A percentile compares a stretch with the other conserved stretches of the same genome.
Evolutionary conservation across 306 rosid genomes (phyloP).

Genomic region (Prunus mongolica): DNA sequence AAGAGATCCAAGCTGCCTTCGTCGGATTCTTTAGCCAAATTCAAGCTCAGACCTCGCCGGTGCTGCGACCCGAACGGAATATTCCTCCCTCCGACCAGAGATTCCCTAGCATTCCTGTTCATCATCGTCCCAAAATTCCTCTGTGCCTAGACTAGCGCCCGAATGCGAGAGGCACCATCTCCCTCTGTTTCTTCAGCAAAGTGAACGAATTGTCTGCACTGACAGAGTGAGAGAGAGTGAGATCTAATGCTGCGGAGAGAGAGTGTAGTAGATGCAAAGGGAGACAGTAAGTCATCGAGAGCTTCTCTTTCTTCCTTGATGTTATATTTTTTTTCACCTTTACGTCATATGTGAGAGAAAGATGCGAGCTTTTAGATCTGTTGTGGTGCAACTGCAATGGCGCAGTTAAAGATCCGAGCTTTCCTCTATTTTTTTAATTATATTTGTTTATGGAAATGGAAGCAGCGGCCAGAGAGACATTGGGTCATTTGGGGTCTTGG

Average conservation of each 20-base stretch:
- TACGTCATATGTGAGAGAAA: conserved; percentile 19
- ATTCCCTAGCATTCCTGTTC: conserved; percentile 58
- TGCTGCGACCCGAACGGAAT: conserved; percentile 45
- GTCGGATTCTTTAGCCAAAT: conserved; percentile 35
- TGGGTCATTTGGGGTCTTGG: background rate
- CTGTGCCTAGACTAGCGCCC: background rate
- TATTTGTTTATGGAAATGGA: conserved; percentile 2
- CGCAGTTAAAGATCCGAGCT: background rate
- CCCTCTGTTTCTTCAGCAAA: background rate
- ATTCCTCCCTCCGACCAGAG: conserved; percentile 45
- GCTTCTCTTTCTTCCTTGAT: background rate
- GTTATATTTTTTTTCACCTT: background rate
- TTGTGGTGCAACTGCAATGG: background rate
- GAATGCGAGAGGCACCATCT: background rate
- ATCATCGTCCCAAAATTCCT: conserved; percentile 14
- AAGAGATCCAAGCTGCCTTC: conserved; percentile 80
- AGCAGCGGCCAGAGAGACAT: background rate
- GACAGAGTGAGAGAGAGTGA: background rate
- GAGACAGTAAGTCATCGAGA: conserved; percentile 13
- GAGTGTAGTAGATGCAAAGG: conserved; percentile 26
- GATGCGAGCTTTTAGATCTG: background rate
- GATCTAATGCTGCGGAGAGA: conserved; percentile 2
- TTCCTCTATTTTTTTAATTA: background rate
- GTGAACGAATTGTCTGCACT: background rate
- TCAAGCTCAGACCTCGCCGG: conserved; percentile 59